Evolutionary conservation across 768 basidiomycete species (phyloP), one percentile per base, ranked within the genome.

Genomic region (Suillus clintonianus): DNA sequence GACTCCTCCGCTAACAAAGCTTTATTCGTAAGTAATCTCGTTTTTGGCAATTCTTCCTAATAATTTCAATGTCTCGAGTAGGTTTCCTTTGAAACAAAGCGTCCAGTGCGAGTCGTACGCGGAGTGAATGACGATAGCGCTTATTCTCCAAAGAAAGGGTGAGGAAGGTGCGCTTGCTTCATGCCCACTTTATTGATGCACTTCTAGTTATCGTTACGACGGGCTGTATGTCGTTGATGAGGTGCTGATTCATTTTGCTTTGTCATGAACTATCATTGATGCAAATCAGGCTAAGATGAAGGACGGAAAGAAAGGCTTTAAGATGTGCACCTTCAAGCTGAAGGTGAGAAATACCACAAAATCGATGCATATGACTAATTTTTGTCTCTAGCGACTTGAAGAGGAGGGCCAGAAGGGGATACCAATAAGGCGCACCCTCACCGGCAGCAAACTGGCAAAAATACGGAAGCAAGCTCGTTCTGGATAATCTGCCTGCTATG

Each of bases 51-150:
- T 7, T 22, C 17, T 55, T 37, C 14, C 43, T 65, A 22, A 65
- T 30, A 6, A 27, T 15, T 34, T 15, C 14, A 63, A 50, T 9
- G 19, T 45, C 14, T 56, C 15, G 24, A 55, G 17, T 48, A 81
- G 76, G 55, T 76, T 13, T 80, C 80, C 5, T 60, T 2, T 22
- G 0, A 60, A 19, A 78, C 70, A 1, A 68, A 62, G 37, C 69
- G 68, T 19, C 80, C 78, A 0, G 78, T 81, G 1, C 75, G 80
- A 48, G 80, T 81, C 13, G 50, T 80, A 34, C 72, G 80, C n/a
- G 80, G 80, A 27, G 68, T 27, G 30, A 69, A 53, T 22, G 13
- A 36, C 0, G 4, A n/a, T 1, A 72, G 51, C 42, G 30, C 19
- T 57, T 76, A 71, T 41, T 47, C 76, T 5, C 74, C 74, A 0